phyloP scores from a whole-genome alignment of 1,139 yeast genomes.

The Suhomyces terraborum region DNA sequence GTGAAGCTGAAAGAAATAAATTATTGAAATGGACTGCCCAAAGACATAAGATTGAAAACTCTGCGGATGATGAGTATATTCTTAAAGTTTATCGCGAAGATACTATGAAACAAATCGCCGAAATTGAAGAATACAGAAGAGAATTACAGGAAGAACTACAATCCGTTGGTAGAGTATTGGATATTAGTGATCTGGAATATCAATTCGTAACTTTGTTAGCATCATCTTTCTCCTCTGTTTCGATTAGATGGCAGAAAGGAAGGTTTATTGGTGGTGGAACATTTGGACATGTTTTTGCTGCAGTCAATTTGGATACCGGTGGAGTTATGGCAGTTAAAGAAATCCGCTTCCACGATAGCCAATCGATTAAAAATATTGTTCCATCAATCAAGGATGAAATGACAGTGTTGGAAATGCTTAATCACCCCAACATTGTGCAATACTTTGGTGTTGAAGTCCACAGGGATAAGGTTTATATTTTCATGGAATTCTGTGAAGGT shows the following conservation, averaged over 20 bases:
- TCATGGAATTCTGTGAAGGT: slow-evolving; percentile 97
- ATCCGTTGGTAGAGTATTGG: slow-evolving; percentile 84
- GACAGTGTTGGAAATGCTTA: slow-evolving; percentile 92
- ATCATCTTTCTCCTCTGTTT: slow-evolving; percentile 84
- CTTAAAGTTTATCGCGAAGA: slow-evolving; percentile 58
- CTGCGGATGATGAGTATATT: slow-evolving; percentile 63
- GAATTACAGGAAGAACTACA: slow-evolving; percentile 50
- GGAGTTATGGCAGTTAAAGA: slow-evolving; percentile 97
- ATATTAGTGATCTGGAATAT: slow-evolving; percentile 82
- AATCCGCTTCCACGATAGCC: slow-evolving; percentile 86
- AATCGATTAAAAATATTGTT: slow-evolving; percentile 79
- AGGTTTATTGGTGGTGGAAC: slow-evolving; percentile 93
- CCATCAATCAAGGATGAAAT: slow-evolving; percentile 93
- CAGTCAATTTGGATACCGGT: slow-evolving; percentile 91
- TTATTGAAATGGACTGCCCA: slow-evolving; percentile 55
- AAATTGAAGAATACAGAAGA: slow-evolving; percentile 58
- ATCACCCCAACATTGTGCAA: slow-evolving; percentile 95
- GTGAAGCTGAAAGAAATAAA: slow-evolving; percentile 69
- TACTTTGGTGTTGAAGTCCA: slow-evolving; percentile 97
- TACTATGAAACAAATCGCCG: slow-evolving; percentile 58
- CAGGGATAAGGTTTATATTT: slow-evolving; percentile 89
- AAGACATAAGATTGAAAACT: slow-evolving; percentile 50
- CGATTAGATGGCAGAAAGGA: slow-evolving; percentile 98
- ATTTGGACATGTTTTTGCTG: slow-evolving; percentile 91
- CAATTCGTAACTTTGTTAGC: slow-evolving; percentile 86